Conservation (phyloP, 2,329 filamentous ascomycete genomes). For the Setomelanomma holmii region DNA sequence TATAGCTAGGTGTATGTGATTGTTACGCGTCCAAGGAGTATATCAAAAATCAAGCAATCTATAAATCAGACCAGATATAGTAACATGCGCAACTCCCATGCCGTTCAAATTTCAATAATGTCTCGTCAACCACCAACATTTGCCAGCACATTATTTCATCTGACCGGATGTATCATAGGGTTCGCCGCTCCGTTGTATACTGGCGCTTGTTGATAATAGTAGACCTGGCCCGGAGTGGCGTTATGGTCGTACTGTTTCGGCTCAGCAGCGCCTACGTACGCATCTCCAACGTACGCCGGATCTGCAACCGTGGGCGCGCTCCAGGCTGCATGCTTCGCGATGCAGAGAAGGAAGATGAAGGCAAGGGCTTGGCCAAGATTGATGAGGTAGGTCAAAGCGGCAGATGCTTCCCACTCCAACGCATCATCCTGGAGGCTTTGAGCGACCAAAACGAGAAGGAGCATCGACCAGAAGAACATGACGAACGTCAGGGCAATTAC, state of each 20-base stretch:
- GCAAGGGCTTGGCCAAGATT: conserved; percentile 24
- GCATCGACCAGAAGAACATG: conserved; percentile 27
- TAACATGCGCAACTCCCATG: too few relatives aligned
- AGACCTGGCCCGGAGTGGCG: conserved; percentile 8
- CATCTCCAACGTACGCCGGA: neutral
- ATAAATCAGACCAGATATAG: too few relatives aligned
- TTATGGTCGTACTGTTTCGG: conserved; percentile 18
- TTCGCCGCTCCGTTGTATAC: conserved; percentile 6
- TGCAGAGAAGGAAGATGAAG: conserved; percentile 26
- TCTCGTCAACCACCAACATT: too few relatives aligned
- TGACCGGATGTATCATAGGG: neutral
- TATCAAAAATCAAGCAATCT: too few relatives aligned
- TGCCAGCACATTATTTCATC: too few relatives aligned
- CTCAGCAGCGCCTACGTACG: conserved; percentile 7
- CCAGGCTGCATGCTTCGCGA: conserved; percentile 28
- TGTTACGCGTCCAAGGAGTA: too few relatives aligned
- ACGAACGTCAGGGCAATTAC: conserved; percentile 19
- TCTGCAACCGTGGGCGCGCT: neutral
- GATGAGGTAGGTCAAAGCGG: conserved; percentile 19
- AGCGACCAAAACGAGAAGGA: conserved; percentile 18
- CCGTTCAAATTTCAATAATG: too few relatives aligned
- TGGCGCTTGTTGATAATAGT: conserved; percentile 25
- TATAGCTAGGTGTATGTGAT: too few relatives aligned
- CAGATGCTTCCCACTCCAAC: conserved; percentile 1
- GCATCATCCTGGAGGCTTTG: neutral